Base-by-base conservation (phyloP, 768 basidiomycete species). In the Chlorophyllum brunneum region DNA sequence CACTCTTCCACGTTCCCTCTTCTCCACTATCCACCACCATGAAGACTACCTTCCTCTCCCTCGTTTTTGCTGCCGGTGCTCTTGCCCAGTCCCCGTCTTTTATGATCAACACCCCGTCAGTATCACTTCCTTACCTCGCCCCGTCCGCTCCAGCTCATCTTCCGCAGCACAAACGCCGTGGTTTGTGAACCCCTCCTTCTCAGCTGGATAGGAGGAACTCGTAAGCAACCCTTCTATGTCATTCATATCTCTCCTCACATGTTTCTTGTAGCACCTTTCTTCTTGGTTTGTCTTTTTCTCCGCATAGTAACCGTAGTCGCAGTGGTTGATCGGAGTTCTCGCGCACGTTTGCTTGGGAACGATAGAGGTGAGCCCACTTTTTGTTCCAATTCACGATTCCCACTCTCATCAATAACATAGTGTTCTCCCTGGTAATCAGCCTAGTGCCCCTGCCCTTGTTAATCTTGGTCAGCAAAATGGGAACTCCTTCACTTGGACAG, bases 91-190 rank as follows among this genome's bases (percentile, higher is more conserved):
- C 56, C 26, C n/a, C n/a, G n/a, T n/a, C n/a, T n/a, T 61, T 82
- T 58, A 68, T 58, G 0, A 71, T 90, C 64, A 83, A 86, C 64
- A 92, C 88, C 31, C 88, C 88, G 88, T 89, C 58, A 62, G 86
- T 76, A 18, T 41, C 23, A 5, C 22, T 6, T 16, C 7, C 27
- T 11, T 47, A 13, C 20, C 23, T 30, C 33, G 2, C 29, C 43
- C 44, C 31, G 16, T 51, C 18, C 40, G 55, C 56, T 46, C 41
- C 18, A n/a, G 31, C 50, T 57, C 37, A 36, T 3, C 34, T 23
- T 58, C 30, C 56, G 1, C 56, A 86, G 84, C 31, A 11, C 64
- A 33, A 74, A 70, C 44, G 74, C 70, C 16, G 73, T 77, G 29
- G 70, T 77, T 53, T 91, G 88, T 66, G 64, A 82, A 58, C 83